phyloP scores from a whole-genome alignment of 1,284 basidiomycete species.

The Spongiforma sp. region DNA sequence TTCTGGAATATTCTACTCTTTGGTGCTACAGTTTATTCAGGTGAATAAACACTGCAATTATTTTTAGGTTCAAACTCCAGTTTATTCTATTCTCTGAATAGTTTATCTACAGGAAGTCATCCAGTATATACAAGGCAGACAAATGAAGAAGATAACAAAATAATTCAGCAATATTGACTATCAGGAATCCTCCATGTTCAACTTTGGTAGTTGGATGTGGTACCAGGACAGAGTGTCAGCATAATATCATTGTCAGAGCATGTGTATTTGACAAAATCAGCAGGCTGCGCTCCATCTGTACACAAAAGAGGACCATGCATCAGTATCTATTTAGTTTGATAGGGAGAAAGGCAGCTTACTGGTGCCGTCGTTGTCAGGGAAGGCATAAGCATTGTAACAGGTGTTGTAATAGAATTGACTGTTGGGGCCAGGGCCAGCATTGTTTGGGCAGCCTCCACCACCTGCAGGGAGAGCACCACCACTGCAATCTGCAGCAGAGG shows the following conservation, averaged over 20 bases:
- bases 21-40: background rate
- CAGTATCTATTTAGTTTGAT: background rate
- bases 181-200: no score
- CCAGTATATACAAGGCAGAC: no score
- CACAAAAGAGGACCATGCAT: background rate
- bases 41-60: background rate
- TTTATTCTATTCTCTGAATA: background rate
- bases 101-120: background rate
- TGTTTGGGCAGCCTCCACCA: background rate
- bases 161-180: no score
- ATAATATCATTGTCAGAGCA: slow-evolving; percentile 25
- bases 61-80: background rate
- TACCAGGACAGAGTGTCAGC: slow-evolving; percentile 29
- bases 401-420: background rate
- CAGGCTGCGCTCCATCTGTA: slow-evolving; percentile 18
- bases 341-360: background rate
- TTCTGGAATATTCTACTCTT: background rate
- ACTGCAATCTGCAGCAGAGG: background rate
- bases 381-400: background rate
- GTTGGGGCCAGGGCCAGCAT: background rate
- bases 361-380: background rate
- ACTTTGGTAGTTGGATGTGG: slow-evolving; percentile 25
- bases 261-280: slow-evolving; percentile 28
- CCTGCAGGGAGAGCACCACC: background rate
- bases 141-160: no score